Evolutionary conservation across 805 yeast genomes (phyloP).

Genomic region (Candida chauliodis): DNA sequence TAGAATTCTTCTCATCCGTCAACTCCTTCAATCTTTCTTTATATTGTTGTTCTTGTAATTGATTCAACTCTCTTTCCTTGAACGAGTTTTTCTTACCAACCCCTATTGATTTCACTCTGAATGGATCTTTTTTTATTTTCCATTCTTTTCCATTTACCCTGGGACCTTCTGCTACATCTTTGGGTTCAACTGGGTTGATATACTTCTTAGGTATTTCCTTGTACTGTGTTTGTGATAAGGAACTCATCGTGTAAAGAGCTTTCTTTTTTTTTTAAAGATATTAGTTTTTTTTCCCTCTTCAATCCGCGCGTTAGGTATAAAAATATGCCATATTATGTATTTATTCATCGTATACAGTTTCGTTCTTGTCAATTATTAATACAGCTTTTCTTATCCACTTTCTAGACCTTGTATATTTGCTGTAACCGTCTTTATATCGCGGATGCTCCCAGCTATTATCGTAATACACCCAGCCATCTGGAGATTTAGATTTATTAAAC

Average conservation of each 20-base stretch:
- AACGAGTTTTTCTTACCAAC: conserved; percentile 50
- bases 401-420: conserved; percentile 50
- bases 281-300: background rate
- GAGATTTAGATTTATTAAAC: conserved; percentile 31
- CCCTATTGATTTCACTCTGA: conserved; percentile 60
- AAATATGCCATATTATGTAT: background rate
- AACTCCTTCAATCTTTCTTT: conserved; percentile 68
- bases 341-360: conserved; percentile 15
- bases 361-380: conserved; percentile 22
- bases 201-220: conserved; percentile 34
- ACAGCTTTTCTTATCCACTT: conserved; percentile 49
- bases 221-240: conserved; percentile 23
- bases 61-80: conserved; percentile 64
- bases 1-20: conserved; percentile 73
- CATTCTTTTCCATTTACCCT: conserved; percentile 68
- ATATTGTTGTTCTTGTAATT: conserved; percentile 60
- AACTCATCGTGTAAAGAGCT: conserved; percentile 23
- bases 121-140: conserved; percentile 67
- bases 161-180: conserved; percentile 42
- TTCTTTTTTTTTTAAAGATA: background rate
- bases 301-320: background rate
- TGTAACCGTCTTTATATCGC: conserved; percentile 40
- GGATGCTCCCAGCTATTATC: conserved; percentile 50
- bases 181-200: conserved; percentile 29
- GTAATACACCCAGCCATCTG: conserved; percentile 53